These are phyloP conservation scores for Hortiboletus campestris DNA, from an alignment of 768 basidiomycete genomes.

Conservation along the genomic window DNA sequence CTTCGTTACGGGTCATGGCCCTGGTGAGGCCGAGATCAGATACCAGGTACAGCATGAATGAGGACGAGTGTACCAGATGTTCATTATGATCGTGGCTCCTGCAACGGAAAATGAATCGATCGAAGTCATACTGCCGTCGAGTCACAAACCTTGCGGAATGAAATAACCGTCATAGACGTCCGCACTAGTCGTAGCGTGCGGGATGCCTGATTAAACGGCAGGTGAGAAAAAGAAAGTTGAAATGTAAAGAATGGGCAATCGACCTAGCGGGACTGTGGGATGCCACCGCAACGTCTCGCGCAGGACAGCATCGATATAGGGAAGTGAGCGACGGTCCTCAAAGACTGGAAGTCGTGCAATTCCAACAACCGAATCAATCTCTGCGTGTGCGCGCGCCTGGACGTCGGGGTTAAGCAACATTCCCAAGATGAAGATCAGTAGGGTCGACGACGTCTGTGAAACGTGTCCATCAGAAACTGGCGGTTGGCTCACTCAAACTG, in stretches of 20 bases:
- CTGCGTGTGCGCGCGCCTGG: conserved; percentile 39
- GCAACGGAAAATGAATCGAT: not conserved
- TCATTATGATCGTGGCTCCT: conserved; percentile 32
- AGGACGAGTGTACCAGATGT: conserved; percentile 19
- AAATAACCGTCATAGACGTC: conserved; percentile 48
- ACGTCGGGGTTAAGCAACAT: conserved; percentile 38
- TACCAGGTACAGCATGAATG: not conserved
- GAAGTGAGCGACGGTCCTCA: conserved; percentile 28
- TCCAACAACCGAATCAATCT: conserved; percentile 35
- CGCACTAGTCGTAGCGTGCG: conserved; percentile 36
- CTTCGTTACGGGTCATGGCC: conserved; percentile 36
- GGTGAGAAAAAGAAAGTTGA: not conserved
- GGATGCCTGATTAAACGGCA: conserved; percentile 21
- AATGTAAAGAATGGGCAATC: not conserved
- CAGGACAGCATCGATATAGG: conserved; percentile 27
- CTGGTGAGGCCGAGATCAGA: conserved; percentile 8
- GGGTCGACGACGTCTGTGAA: conserved; percentile 31
- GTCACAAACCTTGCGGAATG: conserved; percentile 49
- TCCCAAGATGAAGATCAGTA: conserved; percentile 33
- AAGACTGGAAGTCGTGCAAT: conserved; percentile 30
- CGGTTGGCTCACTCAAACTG: not conserved
- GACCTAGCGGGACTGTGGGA: conserved; percentile 35
- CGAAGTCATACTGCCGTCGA: not conserved
- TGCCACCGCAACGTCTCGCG: conserved; percentile 38
- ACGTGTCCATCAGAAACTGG: not conserved